Evolutionary conservation across 1,139 yeast genomes (phyloP).

Genomic region (Diutina siamensis): DNA sequence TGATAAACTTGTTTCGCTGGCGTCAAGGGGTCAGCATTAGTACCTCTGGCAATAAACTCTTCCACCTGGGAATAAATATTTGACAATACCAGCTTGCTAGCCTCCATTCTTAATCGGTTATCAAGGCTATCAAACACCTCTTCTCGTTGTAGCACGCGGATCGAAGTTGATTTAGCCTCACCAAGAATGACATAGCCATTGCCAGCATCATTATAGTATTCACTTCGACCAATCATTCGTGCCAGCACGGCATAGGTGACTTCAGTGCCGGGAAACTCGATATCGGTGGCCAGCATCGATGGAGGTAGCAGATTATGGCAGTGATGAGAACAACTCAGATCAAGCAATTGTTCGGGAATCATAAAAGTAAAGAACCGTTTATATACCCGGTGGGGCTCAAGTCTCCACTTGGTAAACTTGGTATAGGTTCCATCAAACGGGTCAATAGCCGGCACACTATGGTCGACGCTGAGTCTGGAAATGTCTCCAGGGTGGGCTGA

Average conservation of each 20-base stretch:
- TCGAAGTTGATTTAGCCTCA: conserved; percentile 19
- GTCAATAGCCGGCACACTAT: conserved; percentile 14
- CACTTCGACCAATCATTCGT: conserved; percentile 15
- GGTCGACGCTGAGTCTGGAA: conserved; percentile 18
- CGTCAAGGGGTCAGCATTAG: not conserved
- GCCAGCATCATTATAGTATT: conserved; percentile 19
- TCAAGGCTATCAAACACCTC: conserved; percentile 7
- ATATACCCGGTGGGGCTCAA: conserved; percentile 9
- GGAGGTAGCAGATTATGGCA: conserved; percentile 15
- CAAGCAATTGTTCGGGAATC: conserved; percentile 14
- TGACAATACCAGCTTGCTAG: conserved; percentile 14
- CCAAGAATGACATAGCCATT: conserved; percentile 29
- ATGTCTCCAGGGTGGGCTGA: conserved; percentile 24
- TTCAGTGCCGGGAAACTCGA: conserved; percentile 1
- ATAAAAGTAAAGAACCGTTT: conserved; percentile 15
- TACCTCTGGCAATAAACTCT: conserved; percentile 18
- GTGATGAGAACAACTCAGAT: conserved; percentile 12
- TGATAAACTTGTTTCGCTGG: not conserved
- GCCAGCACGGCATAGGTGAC: conserved; percentile 14
- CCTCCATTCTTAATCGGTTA: conserved; percentile 7
- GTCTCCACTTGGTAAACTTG: conserved; percentile 9
- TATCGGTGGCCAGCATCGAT: conserved; percentile 11
- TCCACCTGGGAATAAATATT: conserved; percentile 19
- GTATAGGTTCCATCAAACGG: conserved; percentile 18
- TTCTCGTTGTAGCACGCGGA: conserved; percentile 22